Base-by-base conservation (phyloP, 495 filamentous ascomycete species). In the Staphylotrichum longicolle region DNA sequence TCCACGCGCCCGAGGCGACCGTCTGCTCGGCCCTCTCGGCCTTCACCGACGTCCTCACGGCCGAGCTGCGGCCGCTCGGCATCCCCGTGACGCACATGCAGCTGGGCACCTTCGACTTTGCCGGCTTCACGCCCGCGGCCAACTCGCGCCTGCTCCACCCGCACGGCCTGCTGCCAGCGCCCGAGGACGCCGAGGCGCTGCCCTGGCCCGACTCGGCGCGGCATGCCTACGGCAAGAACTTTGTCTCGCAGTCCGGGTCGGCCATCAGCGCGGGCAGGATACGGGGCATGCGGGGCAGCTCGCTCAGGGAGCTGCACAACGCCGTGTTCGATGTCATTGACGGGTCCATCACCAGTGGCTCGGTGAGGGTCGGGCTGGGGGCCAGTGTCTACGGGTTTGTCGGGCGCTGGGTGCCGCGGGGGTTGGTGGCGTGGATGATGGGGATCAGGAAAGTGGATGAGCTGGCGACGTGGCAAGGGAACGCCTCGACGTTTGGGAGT, bases 381-480 rank as follows among this genome's bases (percentile, higher is more conserved):
- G 90, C 89, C 11, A 71, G 85, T 50, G 78, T 89, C 0, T 98
- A 98, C 73, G 87, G 87, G n/a, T 76, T 96, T 40, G 86, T 98
- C 1, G 95, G 94, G 3, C 80, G 83, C 14, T 95, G 87, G 86
- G 82, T 87, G n/a, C 94, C 94, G 9, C 78, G 81, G 15, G 83
- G 86, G 7, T 48, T 97, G 35, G 89, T 97, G 30, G 85, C 83
- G 15, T 91, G 90, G 88, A 96, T 98, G 90, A 84, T 96, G 82
- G 89, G 92, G 1, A 82, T 90, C 39, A 75, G 83, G 45, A 77
- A 75, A 53, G 83, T 82, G 5, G 77, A 78, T 57, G 69, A 80
- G 66, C 68, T 82, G 49, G 74, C 73, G 56, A 69, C 76, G 12
- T 75, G 78, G 77, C 68, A 78, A 40, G 60, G 53, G 40, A 62